Evolutionary conservation across 1,284 basidiomycete species (phyloP), one percentile per base, ranked within the genome.

Genomic region (Sparassis latifolia): DNA sequence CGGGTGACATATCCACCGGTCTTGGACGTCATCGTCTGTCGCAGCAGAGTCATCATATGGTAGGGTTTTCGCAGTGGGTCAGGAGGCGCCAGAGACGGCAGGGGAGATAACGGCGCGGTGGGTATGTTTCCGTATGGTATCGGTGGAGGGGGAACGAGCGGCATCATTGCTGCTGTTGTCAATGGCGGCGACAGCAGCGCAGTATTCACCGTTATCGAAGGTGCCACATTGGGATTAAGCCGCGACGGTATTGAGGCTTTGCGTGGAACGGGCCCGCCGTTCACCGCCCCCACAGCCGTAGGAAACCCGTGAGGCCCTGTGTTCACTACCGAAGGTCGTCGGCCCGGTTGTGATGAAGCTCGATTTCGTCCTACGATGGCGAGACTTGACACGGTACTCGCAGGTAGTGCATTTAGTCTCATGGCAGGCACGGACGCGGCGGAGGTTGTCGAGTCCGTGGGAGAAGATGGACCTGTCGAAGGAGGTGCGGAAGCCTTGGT

Each of bases 1-100:
- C 84, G 83, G 1, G 92, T 96, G 51, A 98, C 73, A 65, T 96
- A 97, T 10, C 88, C 91, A 9, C 95, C 95, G 2, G 86, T 80
- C 49, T 79, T 75, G n/a, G 82, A 82, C 31, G 79, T 80, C 80
- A 96, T 94, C 10, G 92, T 93, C 41, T 74, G 77, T 51, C 83
- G 77, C 28, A 97, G 70, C 33, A 92, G 77, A 48, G 78, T 76
- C 84, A 97, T 88, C 73, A 97, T 79, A 65, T 95, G 88, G 66
- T 96, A 97, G 4, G 94, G 92, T 55, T 92, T 86, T 51, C 88
- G 78, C 46, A 89, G 68, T n/a, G 84, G 73, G 58, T 92, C 87
- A 4, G 70, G 68, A 1, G 92, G 92, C 12, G 86, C 76, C 32
- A 72, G 66, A 2, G 80, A 80, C 10, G 88, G 88, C 39, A 89